Evolutionary conservation across 1,284 basidiomycete genomes (phyloP).

Genomic region (Leucoagaricus sp.): DNA sequence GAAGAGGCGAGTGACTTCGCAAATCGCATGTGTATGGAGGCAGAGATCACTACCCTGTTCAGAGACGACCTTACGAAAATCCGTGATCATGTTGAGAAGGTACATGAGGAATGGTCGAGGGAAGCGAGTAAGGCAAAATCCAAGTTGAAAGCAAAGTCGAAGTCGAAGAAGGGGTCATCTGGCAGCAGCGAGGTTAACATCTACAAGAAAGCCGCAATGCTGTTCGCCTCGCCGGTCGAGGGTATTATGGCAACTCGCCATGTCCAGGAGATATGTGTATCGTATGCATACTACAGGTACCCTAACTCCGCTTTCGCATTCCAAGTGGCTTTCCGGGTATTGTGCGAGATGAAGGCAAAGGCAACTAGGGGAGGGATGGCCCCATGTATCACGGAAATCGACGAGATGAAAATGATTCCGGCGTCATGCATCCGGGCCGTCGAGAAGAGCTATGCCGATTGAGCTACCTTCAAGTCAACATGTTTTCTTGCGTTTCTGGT

Average conservation of each 20-base stretch:
- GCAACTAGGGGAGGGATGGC: conserved; percentile 35
- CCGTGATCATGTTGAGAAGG: conserved; percentile 35
- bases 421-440: conserved; percentile 12
- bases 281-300: conserved; percentile 39
- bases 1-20: conserved; percentile 27
- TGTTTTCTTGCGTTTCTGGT: background rate
- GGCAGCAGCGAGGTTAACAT: conserved; percentile 18
- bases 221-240: conserved; percentile 26
- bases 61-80: conserved; percentile 37
- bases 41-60: conserved; percentile 12
- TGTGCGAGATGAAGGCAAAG: conserved; percentile 53
- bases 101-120: conserved; percentile 6
- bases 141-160: too few relatives aligned
- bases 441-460: conserved; percentile 17
- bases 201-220: conserved; percentile 23
- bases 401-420: conserved; percentile 36
- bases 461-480: background rate
- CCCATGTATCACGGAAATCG: conserved; percentile 34
- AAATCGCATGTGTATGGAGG: conserved; percentile 2
- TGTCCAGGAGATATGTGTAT: conserved; percentile 47
- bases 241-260: conserved; percentile 31
- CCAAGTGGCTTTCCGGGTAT: conserved; percentile 43
- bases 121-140: background rate
- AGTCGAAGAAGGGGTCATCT: conserved; percentile 20
- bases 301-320: conserved; percentile 39